Conservation (phyloP, 2,329 filamentous ascomycete genomes). For the Nemania sp. region DNA sequence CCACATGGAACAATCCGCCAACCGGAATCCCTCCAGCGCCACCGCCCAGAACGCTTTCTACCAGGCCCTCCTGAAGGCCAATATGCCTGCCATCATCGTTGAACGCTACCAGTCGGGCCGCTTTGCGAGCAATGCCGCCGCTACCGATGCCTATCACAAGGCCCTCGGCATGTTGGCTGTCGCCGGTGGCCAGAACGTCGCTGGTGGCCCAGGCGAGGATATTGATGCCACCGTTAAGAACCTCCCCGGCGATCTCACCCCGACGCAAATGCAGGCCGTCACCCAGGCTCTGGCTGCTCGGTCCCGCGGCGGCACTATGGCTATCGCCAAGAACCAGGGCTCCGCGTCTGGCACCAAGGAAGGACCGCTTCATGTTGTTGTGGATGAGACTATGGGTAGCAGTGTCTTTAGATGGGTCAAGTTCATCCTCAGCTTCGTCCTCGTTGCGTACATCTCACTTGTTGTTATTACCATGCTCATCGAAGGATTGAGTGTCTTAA, state of each 20-base stretch:
- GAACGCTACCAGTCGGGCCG: conserved; percentile 86
- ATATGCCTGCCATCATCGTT: conserved; percentile 90
- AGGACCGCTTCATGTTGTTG: conserved; percentile 90
- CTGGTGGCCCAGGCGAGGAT: conserved; percentile 33
- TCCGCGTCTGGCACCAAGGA: conserved; percentile 69
- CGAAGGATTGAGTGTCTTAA: conserved; percentile 77
- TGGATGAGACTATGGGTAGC: conserved; percentile 83
- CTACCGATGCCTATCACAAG: conserved; percentile 78
- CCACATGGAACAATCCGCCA: conserved; percentile 86
- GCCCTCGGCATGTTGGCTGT: conserved; percentile 59
- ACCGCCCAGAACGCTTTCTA: conserved; percentile 94
- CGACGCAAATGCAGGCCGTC: conserved; percentile 73
- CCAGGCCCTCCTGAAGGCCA: conserved; percentile 83
- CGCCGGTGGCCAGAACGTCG: conserved; percentile 36
- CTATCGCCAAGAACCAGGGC: conserved; percentile 50
- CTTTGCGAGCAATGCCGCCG: conserved; percentile 77
- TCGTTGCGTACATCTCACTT: conserved; percentile 78
- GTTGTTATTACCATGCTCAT: conserved; percentile 80
- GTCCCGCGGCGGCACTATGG: conserved; percentile 67
- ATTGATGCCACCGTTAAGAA: conserved; percentile 38
- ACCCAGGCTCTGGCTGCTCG: conserved; percentile 80
- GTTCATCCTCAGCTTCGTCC: conserved; percentile 76
- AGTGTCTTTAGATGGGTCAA: conserved; percentile 90
- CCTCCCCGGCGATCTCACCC: conserved; percentile 50
- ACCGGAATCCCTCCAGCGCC: conserved; percentile 86